A percentile compares a stretch with the other conserved stretches of the same genome.
phyloP scores from a whole-genome alignment of 768 basidiomycete species.

The Lentinus tigrinus region DNA sequence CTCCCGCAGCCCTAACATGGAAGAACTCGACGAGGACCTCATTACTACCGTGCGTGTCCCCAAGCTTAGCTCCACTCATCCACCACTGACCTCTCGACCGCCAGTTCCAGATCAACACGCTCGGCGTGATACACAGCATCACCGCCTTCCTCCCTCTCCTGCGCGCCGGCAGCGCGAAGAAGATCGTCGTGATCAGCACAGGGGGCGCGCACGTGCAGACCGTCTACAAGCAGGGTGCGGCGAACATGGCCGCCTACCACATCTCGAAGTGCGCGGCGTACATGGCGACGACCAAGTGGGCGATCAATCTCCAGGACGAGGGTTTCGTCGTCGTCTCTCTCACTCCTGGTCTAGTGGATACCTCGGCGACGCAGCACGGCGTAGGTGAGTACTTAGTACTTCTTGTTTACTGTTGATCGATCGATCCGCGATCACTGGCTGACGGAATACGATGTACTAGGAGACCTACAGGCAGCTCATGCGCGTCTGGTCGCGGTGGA shows the following conservation, averaged over 20 bases:
- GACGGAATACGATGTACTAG: no score
- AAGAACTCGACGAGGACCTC: slow-evolving; percentile 7
- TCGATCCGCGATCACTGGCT: no score
- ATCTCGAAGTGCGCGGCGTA: slow-evolving; percentile 38
- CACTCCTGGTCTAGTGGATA: slow-evolving; percentile 36
- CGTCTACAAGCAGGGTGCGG: slow-evolving; percentile 13
- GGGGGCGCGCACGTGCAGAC: slow-evolving; percentile 30
- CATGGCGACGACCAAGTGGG: slow-evolving; percentile 40
- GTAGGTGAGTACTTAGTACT: not conserved
- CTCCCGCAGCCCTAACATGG: not conserved
- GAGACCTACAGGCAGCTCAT: no score
- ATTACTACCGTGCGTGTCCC: slow-evolving; percentile 1
- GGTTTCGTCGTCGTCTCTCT: slow-evolving; percentile 34
- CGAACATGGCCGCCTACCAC: slow-evolving; percentile 28
- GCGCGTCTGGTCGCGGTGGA: slow-evolving; percentile 3
- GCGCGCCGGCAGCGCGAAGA: slow-evolving; percentile 30
- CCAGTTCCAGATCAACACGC: slow-evolving; percentile 37
- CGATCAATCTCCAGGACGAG: slow-evolving; percentile 29
- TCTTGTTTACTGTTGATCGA: no score
- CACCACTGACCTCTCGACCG: not conserved
- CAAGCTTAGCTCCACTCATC: no score
- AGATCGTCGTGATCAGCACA: slow-evolving; percentile 33
- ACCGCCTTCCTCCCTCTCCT: slow-evolving; percentile 41
- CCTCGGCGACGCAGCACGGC: slow-evolving; percentile 11
- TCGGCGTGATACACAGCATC: slow-evolving; percentile 35